These are phyloP conservation scores for Tothia fuscella DNA, from an alignment of 2,329 filamentous ascomycete species.

Conservation along the genomic window DNA sequence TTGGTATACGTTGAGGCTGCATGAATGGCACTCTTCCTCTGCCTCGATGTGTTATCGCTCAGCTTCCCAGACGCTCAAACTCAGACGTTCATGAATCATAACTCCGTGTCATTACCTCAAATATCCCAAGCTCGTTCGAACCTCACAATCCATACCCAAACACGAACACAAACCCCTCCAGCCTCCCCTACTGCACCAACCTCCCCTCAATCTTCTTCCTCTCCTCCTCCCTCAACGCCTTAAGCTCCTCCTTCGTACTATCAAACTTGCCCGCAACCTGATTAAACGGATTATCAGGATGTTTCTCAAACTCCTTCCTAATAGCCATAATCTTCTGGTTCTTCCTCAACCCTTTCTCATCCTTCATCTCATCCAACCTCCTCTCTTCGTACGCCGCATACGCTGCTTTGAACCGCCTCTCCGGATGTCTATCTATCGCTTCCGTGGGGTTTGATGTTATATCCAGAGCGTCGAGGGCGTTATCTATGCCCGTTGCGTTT, in stretches of 20 bases:
- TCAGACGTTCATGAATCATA: too few relatives aligned
- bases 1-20: too few relatives aligned
- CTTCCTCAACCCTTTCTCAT: constrained; percentile 67
- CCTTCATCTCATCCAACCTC: constrained; percentile 71
- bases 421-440: constrained; percentile 80
- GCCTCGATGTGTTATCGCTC: too few relatives aligned
- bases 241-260: constrained; percentile 64
- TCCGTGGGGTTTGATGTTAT: constrained; percentile 47
- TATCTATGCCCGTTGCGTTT: constrained; percentile 82
- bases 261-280: constrained; percentile 69
- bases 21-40: too few relatives aligned
- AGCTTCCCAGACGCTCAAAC: too few relatives aligned
- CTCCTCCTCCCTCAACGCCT: constrained; percentile 52
- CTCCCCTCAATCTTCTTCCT: constrained; percentile 56
- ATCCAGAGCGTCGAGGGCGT: constrained; percentile 77
- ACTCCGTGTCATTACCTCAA: too few relatives aligned
- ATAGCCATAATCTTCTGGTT: constrained; percentile 79
- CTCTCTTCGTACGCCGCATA: constrained; percentile 73
- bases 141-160: too few relatives aligned
- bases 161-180: too few relatives aligned
- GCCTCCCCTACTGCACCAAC: too few relatives aligned
- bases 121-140: too few relatives aligned
- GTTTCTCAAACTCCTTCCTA: constrained; percentile 87
- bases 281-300: constrained; percentile 91
- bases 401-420: constrained; percentile 76